These are phyloP conservation scores for Botryotinia narcissicola DNA, from an alignment of 2,329 filamentous ascomycete genomes.

Conservation along the genomic window DNA sequence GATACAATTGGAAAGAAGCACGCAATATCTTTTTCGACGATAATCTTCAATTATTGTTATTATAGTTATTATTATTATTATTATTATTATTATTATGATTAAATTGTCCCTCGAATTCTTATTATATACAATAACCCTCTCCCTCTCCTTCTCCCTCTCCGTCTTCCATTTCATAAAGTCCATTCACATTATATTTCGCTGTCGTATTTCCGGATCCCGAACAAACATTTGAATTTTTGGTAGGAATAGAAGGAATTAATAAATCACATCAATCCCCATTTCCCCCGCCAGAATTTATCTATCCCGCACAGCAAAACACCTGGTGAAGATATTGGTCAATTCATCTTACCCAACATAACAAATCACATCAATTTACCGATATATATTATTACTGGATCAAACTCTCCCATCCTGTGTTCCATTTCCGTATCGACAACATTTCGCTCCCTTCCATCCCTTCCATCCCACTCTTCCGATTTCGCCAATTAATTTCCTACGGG, in stretches of 20 bases:
- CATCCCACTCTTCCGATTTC: slow-evolving; percentile 16
- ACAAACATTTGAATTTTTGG: neutral
- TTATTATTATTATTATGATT: neutral
- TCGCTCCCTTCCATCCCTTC: neutral
- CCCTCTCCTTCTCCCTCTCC: neutral
- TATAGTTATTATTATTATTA: neutral
- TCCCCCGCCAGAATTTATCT: neutral
- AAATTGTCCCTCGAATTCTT: neutral
- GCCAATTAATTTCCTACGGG: neutral
- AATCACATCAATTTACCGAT: too few species aligned
- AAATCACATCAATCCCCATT: neutral
- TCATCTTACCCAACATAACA: neutral
- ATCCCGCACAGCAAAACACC: neutral
- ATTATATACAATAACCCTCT: neutral
- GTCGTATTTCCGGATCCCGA: neutral
- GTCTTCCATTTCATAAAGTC: neutral
- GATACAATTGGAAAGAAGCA: slow-evolving; percentile 3
- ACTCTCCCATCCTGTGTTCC: neutral
- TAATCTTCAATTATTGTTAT: neutral
- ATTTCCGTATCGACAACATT: neutral
- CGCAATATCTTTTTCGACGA: neutral
- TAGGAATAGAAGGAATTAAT: neutral
- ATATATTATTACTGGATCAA: neutral
- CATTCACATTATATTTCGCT: neutral
- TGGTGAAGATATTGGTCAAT: neutral